phyloP scores from a whole-genome alignment of 2,329 filamentous ascomycete genomes.

The Sarocladiaceae sp. region DNA sequence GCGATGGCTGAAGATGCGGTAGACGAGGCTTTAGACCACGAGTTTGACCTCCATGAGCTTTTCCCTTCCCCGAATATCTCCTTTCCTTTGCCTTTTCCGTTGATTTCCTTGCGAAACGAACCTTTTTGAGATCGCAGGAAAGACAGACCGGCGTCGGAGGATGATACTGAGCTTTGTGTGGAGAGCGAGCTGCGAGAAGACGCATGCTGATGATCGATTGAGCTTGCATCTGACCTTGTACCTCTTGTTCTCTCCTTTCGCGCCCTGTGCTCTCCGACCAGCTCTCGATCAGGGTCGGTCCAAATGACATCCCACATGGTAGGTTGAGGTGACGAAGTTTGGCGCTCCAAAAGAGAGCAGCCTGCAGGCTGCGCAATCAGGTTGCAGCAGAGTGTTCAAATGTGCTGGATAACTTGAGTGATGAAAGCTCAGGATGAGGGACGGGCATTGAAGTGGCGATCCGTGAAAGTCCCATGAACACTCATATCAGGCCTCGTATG shows the following conservation, averaged over 20 bases:
- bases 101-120: background rate
- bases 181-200: constrained; percentile 17
- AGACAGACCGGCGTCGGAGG: constrained; percentile 32
- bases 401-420: no score
- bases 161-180: constrained; percentile 37
- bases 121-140: constrained; percentile 35
- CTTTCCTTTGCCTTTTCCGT: background rate
- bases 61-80: background rate
- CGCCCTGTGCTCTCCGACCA: constrained; percentile 44
- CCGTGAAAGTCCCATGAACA: no score
- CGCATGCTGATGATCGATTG: background rate
- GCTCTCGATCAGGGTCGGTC: constrained; percentile 48
- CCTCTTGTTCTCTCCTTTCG: constrained; percentile 34
- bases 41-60: constrained; percentile 1
- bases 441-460: no score
- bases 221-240: background rate
- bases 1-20: constrained; percentile 17
- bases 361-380: background rate
- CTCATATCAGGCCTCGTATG: no score
- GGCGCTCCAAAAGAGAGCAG: background rate
- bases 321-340: background rate
- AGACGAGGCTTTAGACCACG: constrained; percentile 13
- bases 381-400: background rate
- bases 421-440: no score
- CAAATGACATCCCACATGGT: constrained; percentile 55